Percentiles rank a stretch among this genome's conserved stretches.
Evolutionary conservation across 176 grass and related monocot species (phyloP).

Genomic region (Musa troglodytarum): DNA sequence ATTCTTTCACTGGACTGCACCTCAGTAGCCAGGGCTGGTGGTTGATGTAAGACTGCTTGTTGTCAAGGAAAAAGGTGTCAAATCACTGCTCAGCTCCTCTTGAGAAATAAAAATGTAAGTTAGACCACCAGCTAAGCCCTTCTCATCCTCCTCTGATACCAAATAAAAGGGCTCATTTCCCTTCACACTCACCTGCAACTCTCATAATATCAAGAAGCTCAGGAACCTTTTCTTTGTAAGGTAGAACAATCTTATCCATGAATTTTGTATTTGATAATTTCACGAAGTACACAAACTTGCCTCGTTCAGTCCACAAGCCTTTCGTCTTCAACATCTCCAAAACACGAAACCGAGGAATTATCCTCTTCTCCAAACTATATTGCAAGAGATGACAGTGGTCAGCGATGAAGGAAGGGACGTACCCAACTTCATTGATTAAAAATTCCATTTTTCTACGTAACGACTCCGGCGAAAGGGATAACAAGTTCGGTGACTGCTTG

Average conservation of each 20-base stretch:
- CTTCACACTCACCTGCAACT: no score
- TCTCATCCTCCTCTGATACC: no score
- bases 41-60: no score
- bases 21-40: no score
- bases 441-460: slow-evolving; percentile 26
- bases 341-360: slow-evolving; percentile 35
- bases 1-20: no score
- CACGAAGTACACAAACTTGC: slow-evolving; percentile 9
- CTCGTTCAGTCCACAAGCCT: background rate
- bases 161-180: no score
- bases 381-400: slow-evolving; percentile 7
- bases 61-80: no score
- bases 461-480: slow-evolving; percentile 19
- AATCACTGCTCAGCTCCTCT: background rate
- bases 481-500: slow-evolving; percentile 12
- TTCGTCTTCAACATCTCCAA: slow-evolving; percentile 28
- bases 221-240: no score
- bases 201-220: slow-evolving; percentile 4
- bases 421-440: slow-evolving; percentile 29
- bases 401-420: slow-evolving; percentile 20
- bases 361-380: slow-evolving; percentile 34
- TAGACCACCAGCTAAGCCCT: no score
- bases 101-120: background rate
- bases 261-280: background rate
- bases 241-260: no score